A percentile compares a stretch with the other conserved stretches of the same genome.
phyloP scores from a whole-genome alignment of 2,329 filamentous ascomycete species.

The Fusarium irregulare region DNA sequence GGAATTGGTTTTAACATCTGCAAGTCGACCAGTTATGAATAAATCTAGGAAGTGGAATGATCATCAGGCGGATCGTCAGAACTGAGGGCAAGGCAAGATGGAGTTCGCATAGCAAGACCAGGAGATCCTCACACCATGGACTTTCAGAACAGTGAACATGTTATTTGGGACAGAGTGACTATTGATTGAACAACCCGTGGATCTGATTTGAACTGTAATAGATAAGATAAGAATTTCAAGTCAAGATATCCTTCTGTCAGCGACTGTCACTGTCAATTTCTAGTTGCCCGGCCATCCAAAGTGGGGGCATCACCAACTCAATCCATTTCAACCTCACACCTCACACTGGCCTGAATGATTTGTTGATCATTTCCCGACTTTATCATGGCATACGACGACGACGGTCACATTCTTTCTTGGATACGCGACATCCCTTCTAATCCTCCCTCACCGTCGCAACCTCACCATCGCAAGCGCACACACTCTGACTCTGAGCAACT shows the following conservation, averaged over 20 bases:
- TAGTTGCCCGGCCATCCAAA: not conserved
- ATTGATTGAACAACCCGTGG: not conserved
- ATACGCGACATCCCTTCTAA: not conserved
- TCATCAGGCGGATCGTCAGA: no score
- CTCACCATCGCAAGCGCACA: not conserved
- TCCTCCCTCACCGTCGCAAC: not conserved
- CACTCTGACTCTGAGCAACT: not conserved
- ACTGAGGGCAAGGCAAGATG: not conserved
- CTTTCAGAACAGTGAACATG: not conserved
- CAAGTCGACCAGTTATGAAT: not conserved
- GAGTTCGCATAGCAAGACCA: not conserved
- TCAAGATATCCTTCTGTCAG: not conserved
- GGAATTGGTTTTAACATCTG: not conserved
- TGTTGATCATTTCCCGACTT: no score
- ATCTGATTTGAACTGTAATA: not conserved
- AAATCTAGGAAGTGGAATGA: accelerated
- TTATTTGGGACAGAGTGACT: not conserved
- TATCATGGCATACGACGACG: not conserved
- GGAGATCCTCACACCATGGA: no score
- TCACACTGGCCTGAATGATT: no score
- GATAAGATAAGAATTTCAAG: not conserved
- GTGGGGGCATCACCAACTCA: not conserved
- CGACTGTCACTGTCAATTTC: not conserved
- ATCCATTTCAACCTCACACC: not conserved
- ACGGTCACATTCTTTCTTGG: not conserved